Evolutionary conservation across 306 rosid species (phyloP).

Genomic region (Ammopiptanthus mongolicus): DNA sequence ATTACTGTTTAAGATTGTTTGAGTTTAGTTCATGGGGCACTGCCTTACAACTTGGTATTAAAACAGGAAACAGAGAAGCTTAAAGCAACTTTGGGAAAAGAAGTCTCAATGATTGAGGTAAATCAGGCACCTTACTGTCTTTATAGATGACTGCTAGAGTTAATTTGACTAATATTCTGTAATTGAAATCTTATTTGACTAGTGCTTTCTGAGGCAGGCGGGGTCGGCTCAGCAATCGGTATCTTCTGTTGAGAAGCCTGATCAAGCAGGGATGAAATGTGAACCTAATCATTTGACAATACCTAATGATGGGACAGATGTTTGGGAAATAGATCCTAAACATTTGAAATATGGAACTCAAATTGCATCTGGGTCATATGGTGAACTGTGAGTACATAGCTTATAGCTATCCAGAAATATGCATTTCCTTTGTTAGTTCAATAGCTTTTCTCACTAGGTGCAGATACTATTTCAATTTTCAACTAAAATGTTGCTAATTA

Average conservation of each 20-base stretch:
- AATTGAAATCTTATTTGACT: not conserved
- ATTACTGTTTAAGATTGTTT: constrained; percentile 1
- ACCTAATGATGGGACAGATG: constrained; percentile 90
- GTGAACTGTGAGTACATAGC: constrained; percentile 77
- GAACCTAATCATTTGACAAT: constrained; percentile 61
- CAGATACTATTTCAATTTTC: not conserved
- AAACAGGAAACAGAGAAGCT: constrained; percentile 84
- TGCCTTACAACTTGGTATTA: constrained; percentile 28
- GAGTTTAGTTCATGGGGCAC: constrained; percentile 7
- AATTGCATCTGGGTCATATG: constrained; percentile 91
- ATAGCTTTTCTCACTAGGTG: not conserved
- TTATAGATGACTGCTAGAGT: constrained; percentile 1
- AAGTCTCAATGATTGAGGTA: constrained; percentile 75
- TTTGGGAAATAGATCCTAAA: constrained; percentile 90
- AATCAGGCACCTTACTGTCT: constrained; percentile 13
- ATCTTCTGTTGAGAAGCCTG: constrained; percentile 44
- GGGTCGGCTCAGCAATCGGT: constrained; percentile 43
- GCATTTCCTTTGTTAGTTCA: not conserved
- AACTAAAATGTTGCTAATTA: constrained; percentile 16
- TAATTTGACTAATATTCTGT: constrained; percentile 9
- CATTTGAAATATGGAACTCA: constrained; percentile 71
- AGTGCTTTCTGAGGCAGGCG: constrained; percentile 51
- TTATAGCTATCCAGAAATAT: not conserved
- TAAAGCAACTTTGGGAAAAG: constrained; percentile 58
- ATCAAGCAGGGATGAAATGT: constrained; percentile 46